Evolutionary conservation across 2,329 filamentous ascomycete genomes (phyloP), one percentile per base, ranked within the genome.

Genomic region (Fusarium stilboides): DNA sequence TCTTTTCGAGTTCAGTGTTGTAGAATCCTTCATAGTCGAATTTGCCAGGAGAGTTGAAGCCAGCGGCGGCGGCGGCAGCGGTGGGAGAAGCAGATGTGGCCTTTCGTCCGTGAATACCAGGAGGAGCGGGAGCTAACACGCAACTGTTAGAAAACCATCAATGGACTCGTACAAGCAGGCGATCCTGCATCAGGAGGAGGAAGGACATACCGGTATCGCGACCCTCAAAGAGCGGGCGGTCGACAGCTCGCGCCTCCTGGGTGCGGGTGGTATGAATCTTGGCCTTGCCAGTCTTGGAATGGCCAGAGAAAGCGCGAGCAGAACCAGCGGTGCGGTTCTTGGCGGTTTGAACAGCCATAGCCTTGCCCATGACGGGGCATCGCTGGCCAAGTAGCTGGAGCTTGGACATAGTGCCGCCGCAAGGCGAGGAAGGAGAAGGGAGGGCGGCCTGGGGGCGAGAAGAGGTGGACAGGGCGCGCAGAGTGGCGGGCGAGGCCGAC

Each of bases 341-440:
- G 68, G 88, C 86, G 45, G 88, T 88, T 86, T 98, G 95, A 39
- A 98, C 91, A 65, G 94, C 92, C 80, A 99, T 89, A 42, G 96
- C 96, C 87, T 98, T 97, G 81, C 94, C 95, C 96, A 99, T 99
- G 81, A 99, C 92, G 62, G 96, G 96, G 88, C 96, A 99, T 80
- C 95, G 94, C 78, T 94, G 91, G 76, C 94, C 96, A 77, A 97
- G 90, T 73, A 96, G 89, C 85, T 98, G 96, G 76, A 99, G 88
- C 84, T 97, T 98, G 77, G 94, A 97, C 89, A 98, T 97, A 82
- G 93, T 94, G 76, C 94, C 94, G 72, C 94, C 95, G 76, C 94
- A 92, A 59, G 91, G 91, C 55, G 92, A 92, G 37, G 78, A 62
- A 33, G 69, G 53, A 57, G 54, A 76, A 39, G 72, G 65, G 54